Base-by-base conservation (phyloP, 306 rosid genomes). In the Rubus idaeus region DNA sequence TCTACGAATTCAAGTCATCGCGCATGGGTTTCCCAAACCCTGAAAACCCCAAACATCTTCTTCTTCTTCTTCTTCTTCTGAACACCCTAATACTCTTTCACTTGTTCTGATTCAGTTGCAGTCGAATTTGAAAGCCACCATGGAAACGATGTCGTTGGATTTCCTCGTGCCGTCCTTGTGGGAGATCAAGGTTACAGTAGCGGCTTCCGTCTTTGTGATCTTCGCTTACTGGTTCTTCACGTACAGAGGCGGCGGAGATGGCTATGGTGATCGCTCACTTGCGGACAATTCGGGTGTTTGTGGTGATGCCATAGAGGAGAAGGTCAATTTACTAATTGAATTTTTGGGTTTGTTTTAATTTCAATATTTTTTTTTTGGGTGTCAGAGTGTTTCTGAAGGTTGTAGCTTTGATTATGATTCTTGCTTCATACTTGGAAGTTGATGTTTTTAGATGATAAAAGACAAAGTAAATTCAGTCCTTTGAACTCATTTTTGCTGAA, bases 141-240 rank as follows among this genome's bases (percentile, higher is more conserved):
- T 90, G 73, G 93, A 89, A 70, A 73, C 80, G 60, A 47, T 88
- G 73, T 83, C 93, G 75, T 79, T 90, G 78, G 89, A 76, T 64
- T 83, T 87, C 74, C 84, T 95, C 4, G 30, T 95, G 42, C 99
- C 99, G 0, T 89, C 99, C 16, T 78, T 82, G 45, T 87, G 95
- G 93, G 97, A 95, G 92, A 90, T 92, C 88, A 51, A 95, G 86
- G 95, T 95, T 65, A 57, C 97, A 0, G 72, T 90, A 45, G 96
- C 90, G 21, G 93, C 97, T 53, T 88, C 99, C 40, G 23, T 83
- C 37, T 90, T 92, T 73, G 86, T 89, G 37, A 83, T 95, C 73
- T 53, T 87, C 17, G 84, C 91, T 10, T 89, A 85, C 85, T 88
- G 88, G 89, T 86, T 88, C 78, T 90, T 92, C 85, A 76, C 96